These are phyloP conservation scores for Isatis tinctoria DNA, from an alignment of 345 rosid species.

Conservation along the genomic window DNA sequence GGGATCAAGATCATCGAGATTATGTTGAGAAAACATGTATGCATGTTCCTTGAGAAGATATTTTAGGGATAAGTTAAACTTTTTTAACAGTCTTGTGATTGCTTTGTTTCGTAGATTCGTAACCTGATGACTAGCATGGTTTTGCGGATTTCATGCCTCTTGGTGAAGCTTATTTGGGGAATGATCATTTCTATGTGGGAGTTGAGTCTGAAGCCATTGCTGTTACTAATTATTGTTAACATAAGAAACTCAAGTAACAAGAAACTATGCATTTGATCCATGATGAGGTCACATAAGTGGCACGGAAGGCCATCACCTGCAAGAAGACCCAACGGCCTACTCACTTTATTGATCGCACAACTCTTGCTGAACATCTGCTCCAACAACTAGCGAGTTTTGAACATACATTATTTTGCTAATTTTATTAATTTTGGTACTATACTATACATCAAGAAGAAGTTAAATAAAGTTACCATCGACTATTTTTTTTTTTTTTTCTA, in stretches of 20 bases:
- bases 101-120: no score
- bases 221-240: not conserved
- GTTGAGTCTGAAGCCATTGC: slow-evolving; percentile 24
- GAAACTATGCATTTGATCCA: not conserved
- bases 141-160: not conserved
- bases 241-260: not conserved
- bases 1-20: no score
- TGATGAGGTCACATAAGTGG: not conserved
- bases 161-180: slow-evolving; percentile 6
- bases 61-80: no score
- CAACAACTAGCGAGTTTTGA: not conserved
- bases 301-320: not conserved
- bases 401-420: not conserved
- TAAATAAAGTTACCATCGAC: not conserved
- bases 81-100: no score
- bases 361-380: not conserved
- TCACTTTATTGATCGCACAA: not conserved
- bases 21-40: no score
- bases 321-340: not conserved
- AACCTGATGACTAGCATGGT: no score
- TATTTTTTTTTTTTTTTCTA: not conserved
- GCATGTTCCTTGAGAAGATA: no score
- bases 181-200: slow-evolving; percentile 15
- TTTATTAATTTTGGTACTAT: not conserved
- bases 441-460: slow-evolving; percentile 8